Evolutionary conservation across 345 rosid genomes (phyloP).

Genomic region (Bretschneidera sinensis): DNA sequence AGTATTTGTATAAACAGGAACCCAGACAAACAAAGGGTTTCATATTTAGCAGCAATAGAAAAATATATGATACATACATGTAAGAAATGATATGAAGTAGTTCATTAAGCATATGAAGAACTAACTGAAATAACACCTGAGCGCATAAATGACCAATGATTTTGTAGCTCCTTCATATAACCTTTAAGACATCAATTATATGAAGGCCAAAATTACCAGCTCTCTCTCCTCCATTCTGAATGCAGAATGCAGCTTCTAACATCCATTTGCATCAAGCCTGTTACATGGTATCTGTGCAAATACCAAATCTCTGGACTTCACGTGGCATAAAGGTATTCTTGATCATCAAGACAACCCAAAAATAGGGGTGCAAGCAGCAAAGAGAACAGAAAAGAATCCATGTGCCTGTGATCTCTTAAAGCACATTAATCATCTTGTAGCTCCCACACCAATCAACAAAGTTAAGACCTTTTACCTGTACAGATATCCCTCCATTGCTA

Average conservation of each 20-base stretch:
- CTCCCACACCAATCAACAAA: background rate
- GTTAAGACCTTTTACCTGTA: background rate
- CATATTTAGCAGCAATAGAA: background rate
- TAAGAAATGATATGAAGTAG: background rate
- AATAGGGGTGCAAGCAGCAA: background rate
- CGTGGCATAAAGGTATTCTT: background rate
- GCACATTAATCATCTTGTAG: background rate
- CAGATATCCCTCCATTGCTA: conserved; percentile 11
- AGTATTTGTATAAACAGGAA: no score
- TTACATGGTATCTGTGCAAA: background rate
- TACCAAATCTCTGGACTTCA: background rate
- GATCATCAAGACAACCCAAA: background rate
- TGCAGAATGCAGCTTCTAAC: background rate
- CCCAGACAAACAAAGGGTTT: background rate
- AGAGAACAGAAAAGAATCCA: background rate
- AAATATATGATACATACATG: background rate
- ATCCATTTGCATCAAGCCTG: background rate
- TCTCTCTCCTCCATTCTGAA: background rate
- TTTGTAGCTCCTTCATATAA: no score
- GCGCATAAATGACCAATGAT: no score
- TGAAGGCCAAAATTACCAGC: background rate
- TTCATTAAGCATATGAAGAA: background rate
- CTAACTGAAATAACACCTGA: background rate
- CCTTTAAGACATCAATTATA: background rate
- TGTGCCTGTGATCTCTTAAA: background rate